Evolutionary conservation across 257 asterid genomes (phyloP), one percentile per base, ranked within the genome.

Genomic region (Lavandula angustifolia): DNA sequence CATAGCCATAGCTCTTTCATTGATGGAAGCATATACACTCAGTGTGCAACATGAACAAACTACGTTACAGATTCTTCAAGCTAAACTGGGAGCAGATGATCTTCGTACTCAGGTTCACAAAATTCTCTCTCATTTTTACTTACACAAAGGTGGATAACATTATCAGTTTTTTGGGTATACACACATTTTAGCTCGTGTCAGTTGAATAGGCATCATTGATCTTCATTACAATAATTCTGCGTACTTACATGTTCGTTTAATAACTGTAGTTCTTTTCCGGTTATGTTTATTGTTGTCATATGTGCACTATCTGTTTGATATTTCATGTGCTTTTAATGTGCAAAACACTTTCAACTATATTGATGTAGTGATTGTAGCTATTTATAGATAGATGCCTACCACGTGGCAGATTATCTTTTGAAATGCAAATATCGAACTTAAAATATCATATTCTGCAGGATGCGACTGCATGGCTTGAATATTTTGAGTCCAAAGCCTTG

Each of bases 381-480:
- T 35, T 37, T 58, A 48, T 46, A 54, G 64, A 48, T 46, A 54
- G 64, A 48, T 53, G 64, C 46, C 58, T 60, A 43, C 32, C 44
- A 60, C 8, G 16, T 44, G 57, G 53, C 41, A 22, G 27, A 22
- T 22, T 42, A 47, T 38, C 49, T 29, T 9, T 48, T 10, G 40
- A 35, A 67, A 58, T 16, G 43, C 12, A 9, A 37, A 22, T n/a
- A 29, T 40, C 50, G 53, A 46, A 46, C 49, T 54, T 70, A 34
- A 78, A 64, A 33, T 34, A 58, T 27, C 43, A 60, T 22, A 40
- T 57, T 52, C 48, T 84, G 72, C 82, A 94, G 99, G 99, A 94
- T 85, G 99, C 99, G 76, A 96, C 98, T 75, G 98, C 99, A 42
- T 94, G 99, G 99, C 99, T 88, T 42, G 99, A 94, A 67, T 94